Conservation (phyloP, 257 asterid genomes). For the Rehmannia glutinosa region DNA sequence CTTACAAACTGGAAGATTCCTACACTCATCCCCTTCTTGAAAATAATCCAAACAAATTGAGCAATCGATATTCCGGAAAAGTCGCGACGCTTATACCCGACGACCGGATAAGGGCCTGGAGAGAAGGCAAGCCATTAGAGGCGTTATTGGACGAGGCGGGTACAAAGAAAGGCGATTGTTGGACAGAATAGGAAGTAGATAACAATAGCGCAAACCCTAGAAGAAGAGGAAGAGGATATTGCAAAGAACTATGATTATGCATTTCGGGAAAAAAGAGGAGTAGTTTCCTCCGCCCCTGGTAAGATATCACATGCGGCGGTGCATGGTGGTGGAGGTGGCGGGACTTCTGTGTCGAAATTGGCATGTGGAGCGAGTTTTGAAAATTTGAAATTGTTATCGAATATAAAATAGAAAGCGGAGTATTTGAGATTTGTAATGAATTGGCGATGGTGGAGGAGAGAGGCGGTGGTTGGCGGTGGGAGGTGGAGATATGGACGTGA, state of each 20-base stretch:
- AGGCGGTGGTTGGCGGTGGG: neutral
- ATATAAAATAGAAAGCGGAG: neutral
- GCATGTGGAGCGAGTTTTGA: constrained; percentile 20
- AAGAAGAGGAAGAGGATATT: constrained; percentile 47
- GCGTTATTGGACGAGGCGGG: constrained; percentile 6
- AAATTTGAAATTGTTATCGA: neutral
- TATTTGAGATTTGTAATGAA: neutral
- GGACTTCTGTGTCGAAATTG: constrained; percentile 5
- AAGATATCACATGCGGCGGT: neutral
- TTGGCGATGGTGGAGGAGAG: neutral
- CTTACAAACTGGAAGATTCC: constrained; percentile 38
- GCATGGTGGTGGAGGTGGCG: neutral
- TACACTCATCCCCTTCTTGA: too few relatives aligned
- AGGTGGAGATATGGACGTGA: neutral
- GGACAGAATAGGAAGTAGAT: constrained; percentile 43
- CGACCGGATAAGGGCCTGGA: constrained; percentile 16
- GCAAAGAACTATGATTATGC: constrained; percentile 37
- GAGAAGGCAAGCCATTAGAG: neutral
- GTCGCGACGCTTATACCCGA: constrained; percentile 21
- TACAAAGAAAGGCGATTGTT: constrained; percentile 27
- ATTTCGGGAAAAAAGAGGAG: constrained; percentile 42
- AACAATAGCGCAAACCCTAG: constrained; percentile 44
- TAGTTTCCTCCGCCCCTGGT: constrained; percentile 21
- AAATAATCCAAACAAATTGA: constrained; percentile 63
- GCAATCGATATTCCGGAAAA: constrained; percentile 28